Evolutionary conservation across 768 basidiomycete species (phyloP), one percentile per base, ranked within the genome.

Genomic region (Glaciozyma martinii): DNA sequence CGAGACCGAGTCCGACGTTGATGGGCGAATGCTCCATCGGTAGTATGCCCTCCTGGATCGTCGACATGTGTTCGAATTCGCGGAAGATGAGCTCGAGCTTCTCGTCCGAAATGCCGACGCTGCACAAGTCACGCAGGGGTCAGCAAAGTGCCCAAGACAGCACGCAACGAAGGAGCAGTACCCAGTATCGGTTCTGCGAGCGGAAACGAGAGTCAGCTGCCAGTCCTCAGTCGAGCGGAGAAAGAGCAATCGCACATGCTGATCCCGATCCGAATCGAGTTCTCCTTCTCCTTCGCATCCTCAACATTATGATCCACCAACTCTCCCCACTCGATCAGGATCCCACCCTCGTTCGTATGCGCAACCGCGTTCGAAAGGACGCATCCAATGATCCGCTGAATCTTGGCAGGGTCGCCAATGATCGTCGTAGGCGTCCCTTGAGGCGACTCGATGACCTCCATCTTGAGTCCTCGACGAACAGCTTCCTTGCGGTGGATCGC

Each of bases 361-460:
- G 88, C 88, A 70, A 90, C 87, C 84, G 69, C 75, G 72, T 90
- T 90, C 50, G 87, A 85, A 0, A 90, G 82, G 29, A 88, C 84
- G 1, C 86, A 87, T 63, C 82, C 80, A 61, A 90, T 85, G 18
- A 29, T 19, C 76, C 88, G 88, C 29, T n/a, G 29, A 25, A 58
- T 30, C 56, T 32, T 25, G 8, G 70, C 77, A 2, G 70, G 63
- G 74, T 89, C 88, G 3, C 88, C 88, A 42, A 90, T 76, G 4
- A 90, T 84, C 12, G 76, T 76, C 23, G 75, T 78, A 0, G 86
- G 86, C 44, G 83, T 81, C 5, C 78, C 77, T 12, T 77, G 74
- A 10, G 85, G 77, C 6, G 60, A 61, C 37, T 68, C 67, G 62
- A 85, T 80, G 29, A 89, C 74, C 5, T 76, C 72, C 74, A 89